phyloP scores from a whole-genome alignment of 2,329 filamentous ascomycete genomes.

The Tolypocladium ovalisporum region DNA sequence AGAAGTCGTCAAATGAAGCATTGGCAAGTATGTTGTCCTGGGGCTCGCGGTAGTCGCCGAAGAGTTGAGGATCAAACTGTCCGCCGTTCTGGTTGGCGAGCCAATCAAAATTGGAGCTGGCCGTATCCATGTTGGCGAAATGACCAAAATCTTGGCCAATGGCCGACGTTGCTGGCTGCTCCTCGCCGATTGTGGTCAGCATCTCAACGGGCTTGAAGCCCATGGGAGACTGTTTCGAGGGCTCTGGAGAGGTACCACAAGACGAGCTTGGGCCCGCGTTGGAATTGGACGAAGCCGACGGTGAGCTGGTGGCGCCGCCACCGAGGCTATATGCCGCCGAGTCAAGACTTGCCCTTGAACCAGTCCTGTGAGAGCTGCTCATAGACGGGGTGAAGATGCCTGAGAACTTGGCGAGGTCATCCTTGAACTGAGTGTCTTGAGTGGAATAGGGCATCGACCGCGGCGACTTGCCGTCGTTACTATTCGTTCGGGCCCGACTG shows the following conservation, averaged over 20 bases:
- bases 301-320: conserved; percentile 49
- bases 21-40: conserved; percentile 67
- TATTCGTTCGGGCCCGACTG: conserved; percentile 19
- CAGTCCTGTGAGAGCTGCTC: conserved; percentile 32
- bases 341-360: conserved; percentile 39
- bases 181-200: conserved; percentile 55
- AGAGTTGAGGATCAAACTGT: conserved; percentile 83
- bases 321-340: conserved; percentile 35
- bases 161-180: conserved; percentile 35
- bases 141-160: conserved; percentile 21
- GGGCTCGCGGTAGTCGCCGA: conserved; percentile 84
- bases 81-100: conserved; percentile 71
- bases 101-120: conserved; percentile 56
- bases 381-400: conserved; percentile 49
- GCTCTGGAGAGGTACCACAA: conserved; percentile 70
- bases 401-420: conserved; percentile 43
- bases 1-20: conserved; percentile 61
- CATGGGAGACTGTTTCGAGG: conserved; percentile 59
- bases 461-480: conserved; percentile 12
- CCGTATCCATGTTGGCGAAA: conserved; percentile 25
- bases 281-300: conserved; percentile 51
- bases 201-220: conserved; percentile 53
- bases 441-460: conserved; percentile 7
- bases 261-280: conserved; percentile 50
- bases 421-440: conserved; percentile 22